Percentiles rank a stretch among this genome's conserved stretches.
These are phyloP conservation scores for Myriangium duriaei DNA, from an alignment of 2,329 filamentous ascomycete genomes.

Conservation along the genomic window DNA sequence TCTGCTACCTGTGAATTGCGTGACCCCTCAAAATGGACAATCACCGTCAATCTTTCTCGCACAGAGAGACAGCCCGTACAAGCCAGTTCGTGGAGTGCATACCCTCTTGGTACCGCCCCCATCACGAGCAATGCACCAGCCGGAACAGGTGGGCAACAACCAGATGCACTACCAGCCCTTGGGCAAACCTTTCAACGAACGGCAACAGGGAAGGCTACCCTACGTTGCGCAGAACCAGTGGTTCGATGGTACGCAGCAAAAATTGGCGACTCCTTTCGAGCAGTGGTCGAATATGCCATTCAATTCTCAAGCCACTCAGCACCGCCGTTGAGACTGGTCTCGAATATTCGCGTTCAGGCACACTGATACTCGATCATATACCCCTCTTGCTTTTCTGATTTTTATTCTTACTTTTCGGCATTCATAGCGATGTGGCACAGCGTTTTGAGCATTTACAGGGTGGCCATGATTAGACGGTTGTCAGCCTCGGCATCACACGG, in stretches of 20 bases:
- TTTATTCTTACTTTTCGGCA: no score
- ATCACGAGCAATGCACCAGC: constrained; percentile 57
- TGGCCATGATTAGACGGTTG: no score
- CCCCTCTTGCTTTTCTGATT: no score
- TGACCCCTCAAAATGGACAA: constrained; percentile 43
- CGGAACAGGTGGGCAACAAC: constrained; percentile 31
- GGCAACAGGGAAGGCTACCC: constrained; percentile 32
- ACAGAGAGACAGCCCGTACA: constrained; percentile 83
- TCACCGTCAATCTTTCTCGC: constrained; percentile 82
- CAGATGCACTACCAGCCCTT: constrained; percentile 41
- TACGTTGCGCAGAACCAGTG: constrained; percentile 25
- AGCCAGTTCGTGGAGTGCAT: constrained; percentile 77
- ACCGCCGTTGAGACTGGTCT: neutral
- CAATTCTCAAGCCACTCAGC: neutral
- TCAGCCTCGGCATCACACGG: no score
- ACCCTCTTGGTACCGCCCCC: constrained; percentile 84
- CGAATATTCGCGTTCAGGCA: no score
- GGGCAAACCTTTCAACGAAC: constrained; percentile 33
- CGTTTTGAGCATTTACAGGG: no score
- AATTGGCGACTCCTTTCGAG: constrained; percentile 21
- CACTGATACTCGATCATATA: no score
- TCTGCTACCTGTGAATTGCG: constrained; percentile 25
- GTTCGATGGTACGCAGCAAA: constrained; percentile 20
- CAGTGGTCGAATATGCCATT: constrained; percentile 17
- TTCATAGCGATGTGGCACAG: no score